Percentiles rank a stretch among this genome's conserved stretches.
Conservation (phyloP, 441 rosid species). For the Corymbia citriodora region DNA sequence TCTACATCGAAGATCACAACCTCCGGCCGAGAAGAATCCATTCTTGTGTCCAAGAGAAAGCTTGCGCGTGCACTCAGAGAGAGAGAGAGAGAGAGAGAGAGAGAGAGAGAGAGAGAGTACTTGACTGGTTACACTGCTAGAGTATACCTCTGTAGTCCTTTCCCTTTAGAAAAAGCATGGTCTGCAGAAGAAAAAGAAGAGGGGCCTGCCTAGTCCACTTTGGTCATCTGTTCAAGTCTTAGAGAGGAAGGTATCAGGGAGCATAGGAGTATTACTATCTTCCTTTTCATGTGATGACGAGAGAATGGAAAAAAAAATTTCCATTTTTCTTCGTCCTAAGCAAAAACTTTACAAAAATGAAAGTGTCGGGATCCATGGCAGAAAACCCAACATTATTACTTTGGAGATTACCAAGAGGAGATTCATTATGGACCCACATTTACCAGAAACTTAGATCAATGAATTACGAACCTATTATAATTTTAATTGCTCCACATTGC, state of each 20-base stretch:
- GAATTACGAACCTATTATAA: not conserved
- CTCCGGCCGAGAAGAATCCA: not conserved
- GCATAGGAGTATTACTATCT: not conserved
- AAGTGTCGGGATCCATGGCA: not conserved
- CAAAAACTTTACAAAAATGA: not conserved
- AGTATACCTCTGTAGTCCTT: not conserved
- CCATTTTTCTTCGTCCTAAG: not conserved
- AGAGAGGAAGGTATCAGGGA: not conserved
- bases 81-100: not conserved
- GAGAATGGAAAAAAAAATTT: not conserved
- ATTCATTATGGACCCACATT: not conserved
- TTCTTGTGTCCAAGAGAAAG: not conserved
- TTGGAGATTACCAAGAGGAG: not conserved
- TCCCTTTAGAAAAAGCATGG: not conserved
- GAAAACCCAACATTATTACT: not conserved
- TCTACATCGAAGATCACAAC: not conserved
- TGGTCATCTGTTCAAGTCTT: not conserved
- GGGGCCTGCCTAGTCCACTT: not conserved
- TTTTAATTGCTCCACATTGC: not conserved
- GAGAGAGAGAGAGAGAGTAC: not conserved
- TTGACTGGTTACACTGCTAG: not conserved
- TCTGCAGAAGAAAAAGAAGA: not conserved
- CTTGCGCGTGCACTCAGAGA: not conserved
- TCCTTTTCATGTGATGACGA: not conserved
- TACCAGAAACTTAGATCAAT: not conserved